Evolutionary conservation across 2,329 filamentous ascomycete species (phyloP).

Genomic region (Fusarium albosuccineum): DNA sequence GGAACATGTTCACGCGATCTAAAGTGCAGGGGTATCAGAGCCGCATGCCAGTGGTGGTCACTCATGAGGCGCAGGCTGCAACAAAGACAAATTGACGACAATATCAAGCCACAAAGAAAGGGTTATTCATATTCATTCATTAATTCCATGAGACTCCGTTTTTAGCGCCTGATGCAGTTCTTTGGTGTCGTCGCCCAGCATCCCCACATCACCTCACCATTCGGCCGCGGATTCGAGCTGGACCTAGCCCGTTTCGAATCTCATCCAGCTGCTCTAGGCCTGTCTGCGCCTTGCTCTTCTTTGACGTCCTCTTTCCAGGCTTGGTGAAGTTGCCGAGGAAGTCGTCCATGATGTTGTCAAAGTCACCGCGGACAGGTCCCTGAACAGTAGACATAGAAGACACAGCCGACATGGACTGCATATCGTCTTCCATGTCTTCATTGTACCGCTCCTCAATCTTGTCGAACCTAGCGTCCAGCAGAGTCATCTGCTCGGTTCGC

Average conservation of each 20-base stretch:
- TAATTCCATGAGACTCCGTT: slow-evolving; percentile 33
- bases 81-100: too few species aligned
- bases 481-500: slow-evolving; percentile 86
- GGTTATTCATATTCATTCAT: slow-evolving; percentile 24
- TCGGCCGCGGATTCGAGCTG: slow-evolving; percentile 70
- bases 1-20: too few species aligned
- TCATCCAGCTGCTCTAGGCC: slow-evolving; percentile 93
- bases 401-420: slow-evolving; percentile 70
- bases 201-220: slow-evolving; percentile 30
- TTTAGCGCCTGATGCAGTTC: slow-evolving; percentile 6
- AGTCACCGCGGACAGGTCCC: slow-evolving; percentile 80
- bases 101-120: background rate
- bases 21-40: too few species aligned
- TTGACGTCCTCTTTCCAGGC: slow-evolving; percentile 79
- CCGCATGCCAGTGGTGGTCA: too few species aligned
- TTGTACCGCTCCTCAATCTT: slow-evolving; percentile 84
- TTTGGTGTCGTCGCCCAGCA: slow-evolving; percentile 1
- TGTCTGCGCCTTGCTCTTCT: slow-evolving; percentile 83
- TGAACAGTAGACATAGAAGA: slow-evolving; percentile 75
- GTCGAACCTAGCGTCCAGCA: slow-evolving; percentile 93
- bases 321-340: slow-evolving; percentile 83
- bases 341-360: slow-evolving; percentile 92
- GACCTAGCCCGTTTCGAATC: slow-evolving; percentile 83
- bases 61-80: too few species aligned
- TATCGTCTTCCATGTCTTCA: slow-evolving; percentile 63